Percentiles rank a stretch among this genome's conserved stretches.
phyloP scores from a whole-genome alignment of 169 alveolate genomes.

The Cryptosporidium xiaoi region DNA sequence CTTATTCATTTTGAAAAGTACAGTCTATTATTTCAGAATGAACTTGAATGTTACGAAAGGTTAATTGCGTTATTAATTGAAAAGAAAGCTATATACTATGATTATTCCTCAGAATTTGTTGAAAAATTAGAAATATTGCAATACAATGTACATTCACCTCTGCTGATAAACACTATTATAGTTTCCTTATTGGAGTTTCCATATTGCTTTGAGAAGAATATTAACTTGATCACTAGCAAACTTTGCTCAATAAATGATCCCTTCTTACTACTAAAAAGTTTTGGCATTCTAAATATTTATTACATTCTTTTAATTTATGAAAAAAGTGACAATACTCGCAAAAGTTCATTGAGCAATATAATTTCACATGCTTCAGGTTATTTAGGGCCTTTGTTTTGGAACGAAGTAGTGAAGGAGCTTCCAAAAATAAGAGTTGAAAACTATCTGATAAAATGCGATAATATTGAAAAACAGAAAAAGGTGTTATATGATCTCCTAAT shows the following conservation, averaged over 20 bases:
- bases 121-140: background rate
- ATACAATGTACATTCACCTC: background rate
- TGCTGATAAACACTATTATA: conserved; percentile 13
- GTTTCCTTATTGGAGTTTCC: conserved; percentile 1
- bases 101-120: background rate
- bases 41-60: conserved; percentile 25
- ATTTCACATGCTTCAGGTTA: background rate
- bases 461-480: background rate
- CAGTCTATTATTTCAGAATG: conserved; percentile 3
- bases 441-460: background rate
- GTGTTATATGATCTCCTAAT: background rate
- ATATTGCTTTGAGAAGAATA: conserved; percentile 2
- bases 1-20: conserved; percentile 3
- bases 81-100: background rate
- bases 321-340: background rate
- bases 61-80: conserved; percentile 19
- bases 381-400: conserved; percentile 16
- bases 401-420: conserved; percentile 3
- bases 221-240: conserved; percentile 5
- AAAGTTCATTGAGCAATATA: background rate
- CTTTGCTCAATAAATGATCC: background rate
- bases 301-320: conserved; percentile 8
- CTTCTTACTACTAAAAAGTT: conserved; percentile 1
- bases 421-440: background rate
- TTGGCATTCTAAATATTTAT: conserved; percentile 43